Percentiles rank a stretch among this genome's conserved stretches.
These are phyloP conservation scores for Chimonanthus salicifolius DNA, from an alignment of 164 flowering plant genomes.

Conservation along the genomic window DNA sequence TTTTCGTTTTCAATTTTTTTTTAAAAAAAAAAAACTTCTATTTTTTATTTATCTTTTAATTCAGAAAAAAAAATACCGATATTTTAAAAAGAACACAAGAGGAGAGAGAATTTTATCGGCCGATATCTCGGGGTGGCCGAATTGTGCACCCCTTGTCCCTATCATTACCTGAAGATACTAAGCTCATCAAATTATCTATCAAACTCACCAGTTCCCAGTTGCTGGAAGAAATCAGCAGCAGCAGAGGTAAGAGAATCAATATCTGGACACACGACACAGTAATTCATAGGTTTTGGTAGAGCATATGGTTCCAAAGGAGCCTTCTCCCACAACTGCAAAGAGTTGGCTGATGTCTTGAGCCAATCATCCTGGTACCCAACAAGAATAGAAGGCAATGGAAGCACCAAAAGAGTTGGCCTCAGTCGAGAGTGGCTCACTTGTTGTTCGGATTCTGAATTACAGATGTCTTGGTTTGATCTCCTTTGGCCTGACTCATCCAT, in stretches of 20 bases:
- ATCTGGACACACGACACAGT: conserved; percentile 83
- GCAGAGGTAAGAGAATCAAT: conserved; percentile 84
- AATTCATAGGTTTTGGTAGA: conserved; percentile 70
- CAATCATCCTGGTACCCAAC: conserved; percentile 99
- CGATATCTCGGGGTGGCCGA: too few relatives aligned
- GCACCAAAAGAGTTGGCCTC: conserved; percentile 55
- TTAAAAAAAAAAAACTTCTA: too few relatives aligned
- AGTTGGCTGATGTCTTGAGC: conserved; percentile 85
- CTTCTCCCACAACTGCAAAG: conserved; percentile 90
- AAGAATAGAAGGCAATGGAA: conserved; percentile 90
- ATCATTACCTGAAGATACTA: background rate
- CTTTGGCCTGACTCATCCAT: conserved; percentile 55
- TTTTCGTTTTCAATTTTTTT: too few relatives aligned
- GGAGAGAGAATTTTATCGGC: too few relatives aligned
- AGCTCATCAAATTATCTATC: background rate
- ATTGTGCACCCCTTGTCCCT: background rate
- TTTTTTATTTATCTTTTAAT: too few relatives aligned
- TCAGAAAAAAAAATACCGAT: too few relatives aligned
- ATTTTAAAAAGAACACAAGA: too few relatives aligned
- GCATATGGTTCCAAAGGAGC: conserved; percentile 99
- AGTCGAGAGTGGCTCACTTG: conserved; percentile 40
- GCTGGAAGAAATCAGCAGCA: conserved; percentile 92
- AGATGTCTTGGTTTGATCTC: conserved; percentile 47
- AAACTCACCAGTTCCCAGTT: conserved; percentile 89
- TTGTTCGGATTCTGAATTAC: conserved; percentile 55